phyloP scores from a whole-genome alignment of 2,329 filamentous ascomycete genomes.

The Huntiella moniliformis region DNA sequence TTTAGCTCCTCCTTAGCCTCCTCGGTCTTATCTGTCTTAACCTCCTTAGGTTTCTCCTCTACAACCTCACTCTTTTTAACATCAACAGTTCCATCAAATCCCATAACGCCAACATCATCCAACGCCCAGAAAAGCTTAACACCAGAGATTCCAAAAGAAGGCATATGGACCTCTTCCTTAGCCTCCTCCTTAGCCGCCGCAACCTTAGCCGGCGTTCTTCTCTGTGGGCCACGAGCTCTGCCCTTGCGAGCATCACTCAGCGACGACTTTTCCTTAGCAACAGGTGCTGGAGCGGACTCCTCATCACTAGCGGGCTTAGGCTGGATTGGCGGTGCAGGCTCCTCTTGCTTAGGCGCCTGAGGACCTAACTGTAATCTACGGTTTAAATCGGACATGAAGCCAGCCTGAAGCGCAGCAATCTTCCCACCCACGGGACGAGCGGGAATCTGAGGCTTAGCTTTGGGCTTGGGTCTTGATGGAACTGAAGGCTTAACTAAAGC shows the following conservation, averaged over 20 bases:
- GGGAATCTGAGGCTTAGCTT: constrained; percentile 70
- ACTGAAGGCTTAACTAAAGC: constrained; percentile 15
- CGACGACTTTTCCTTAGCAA: constrained; percentile 36
- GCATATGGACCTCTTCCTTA: constrained; percentile 17
- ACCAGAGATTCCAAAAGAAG: constrained; percentile 26
- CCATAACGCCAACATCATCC: constrained; percentile 27
- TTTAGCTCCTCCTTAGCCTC: neutral
- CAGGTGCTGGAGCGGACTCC: constrained; percentile 29
- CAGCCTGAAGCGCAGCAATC: constrained; percentile 76
- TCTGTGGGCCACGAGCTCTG: constrained; percentile 69
- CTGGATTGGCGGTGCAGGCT: constrained; percentile 21
- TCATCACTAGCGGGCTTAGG: constrained; percentile 28
- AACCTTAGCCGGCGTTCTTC: constrained; percentile 43
- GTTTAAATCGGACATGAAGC: constrained; percentile 86
- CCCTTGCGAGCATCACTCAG: constrained; percentile 78
- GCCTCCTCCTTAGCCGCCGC: constrained; percentile 20
- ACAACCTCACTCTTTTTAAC: neutral
- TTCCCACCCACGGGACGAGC: constrained; percentile 58
- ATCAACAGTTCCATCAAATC: constrained; percentile 21
- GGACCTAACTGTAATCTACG: constrained; percentile 74
- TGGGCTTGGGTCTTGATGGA: constrained; percentile 35
- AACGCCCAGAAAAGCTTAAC: constrained; percentile 34
- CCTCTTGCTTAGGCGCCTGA: constrained; percentile 58
- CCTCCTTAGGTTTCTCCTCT: neutral
- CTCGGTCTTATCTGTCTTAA: neutral